Base-by-base conservation (phyloP, 306 rosid genomes). In the Styphnolobium japonicum region DNA sequence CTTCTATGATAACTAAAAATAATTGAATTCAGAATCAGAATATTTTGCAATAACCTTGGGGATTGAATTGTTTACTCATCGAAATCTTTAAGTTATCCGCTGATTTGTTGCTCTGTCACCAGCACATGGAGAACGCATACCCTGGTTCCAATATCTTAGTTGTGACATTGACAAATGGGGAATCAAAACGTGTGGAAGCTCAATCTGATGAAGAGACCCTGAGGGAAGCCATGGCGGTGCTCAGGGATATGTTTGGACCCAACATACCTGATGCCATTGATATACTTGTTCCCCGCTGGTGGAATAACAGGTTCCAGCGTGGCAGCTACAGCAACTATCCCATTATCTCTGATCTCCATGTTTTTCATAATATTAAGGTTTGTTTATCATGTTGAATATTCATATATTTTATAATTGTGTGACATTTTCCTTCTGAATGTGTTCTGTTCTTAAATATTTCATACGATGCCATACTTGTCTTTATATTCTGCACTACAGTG, bases 291-390 rank as follows among this genome's bases (percentile, higher is more conserved):
- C 98, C 98, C 34, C 86, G 90, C 45, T 95, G 98, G 98, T 95
- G 90, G 89, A 88, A 82, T 81, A 92, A 95, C 86, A 90, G 98
- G 79, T 92, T 95, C 80, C 98, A 92, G 80, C 80, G 97, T 12
- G 96, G 98, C 65, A 91, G 98, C 94, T 95, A 95, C 84, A 95
- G 98, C 86, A 95, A 95, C 84, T 95, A 86, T 48, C 98, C 97
- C 7, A 80, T 95, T 40, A 77, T 91, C 82, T 86, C 94, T 15
- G 85, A 87, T 71, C 82, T 55, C 45, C 87, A 85, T 85, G 77
- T 69, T 39, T 84, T 90, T 67, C 90, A 76, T 49, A 79, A 85
- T 80, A 91, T 91, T 11, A 93, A 91, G 97, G 98, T 94, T 36
- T 66, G 81, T 77, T 83, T 49, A 18, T 56, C 19, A 34, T 23